Evolutionary conservation across 371 early-diverging fungal genomes (phyloP), one percentile per base, ranked within the genome.

Genomic region (Saksenaea vasiformis): DNA sequence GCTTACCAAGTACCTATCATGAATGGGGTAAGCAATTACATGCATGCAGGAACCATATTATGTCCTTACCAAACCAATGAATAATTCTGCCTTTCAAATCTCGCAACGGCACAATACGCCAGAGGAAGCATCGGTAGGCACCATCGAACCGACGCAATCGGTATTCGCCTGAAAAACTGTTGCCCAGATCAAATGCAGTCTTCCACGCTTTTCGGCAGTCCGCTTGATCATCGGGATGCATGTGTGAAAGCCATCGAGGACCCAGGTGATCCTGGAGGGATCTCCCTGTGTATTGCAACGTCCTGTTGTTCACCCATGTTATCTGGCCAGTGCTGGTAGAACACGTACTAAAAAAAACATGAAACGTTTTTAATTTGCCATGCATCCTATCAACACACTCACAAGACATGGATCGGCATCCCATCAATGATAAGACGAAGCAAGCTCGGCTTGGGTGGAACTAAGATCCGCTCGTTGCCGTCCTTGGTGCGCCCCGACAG

Each of bases 291-390:
- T 88, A 88, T 61, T 88, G 87, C 11, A 86, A 58, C 1, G 74
- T 73, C 22, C 88, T 77, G 58, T 83, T 78, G 54, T 88, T 87
- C n/a, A 88, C 84, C 88, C 88, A 88, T 1, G 85, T 88, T n/a
- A 82, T 68, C 44, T 80, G 76, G 13, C 85, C 85, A 9, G 82
- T 74, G 10, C 64, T 60, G 1, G 85, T 79, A 2, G 88, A 85
- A 44, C 80, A 80, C 11, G 86, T 86, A 54, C 87, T 87, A 63
- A 17, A 19, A 17, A 43, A n/a, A 9, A 24, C 22, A 8, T 31
- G 11, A 26, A n/a, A n/a, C n/a, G 41, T 15, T 24, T 36, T 31
- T 7, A 4, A 31, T 7, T 3, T 26, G 31, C 17, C 31, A 13
- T 36, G 5, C 31, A 22, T 7, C 5, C 37, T 28, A 28, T 14